phyloP scores from a whole-genome alignment of 768 basidiomycete species.

The Phylloporus arenicola region DNA sequence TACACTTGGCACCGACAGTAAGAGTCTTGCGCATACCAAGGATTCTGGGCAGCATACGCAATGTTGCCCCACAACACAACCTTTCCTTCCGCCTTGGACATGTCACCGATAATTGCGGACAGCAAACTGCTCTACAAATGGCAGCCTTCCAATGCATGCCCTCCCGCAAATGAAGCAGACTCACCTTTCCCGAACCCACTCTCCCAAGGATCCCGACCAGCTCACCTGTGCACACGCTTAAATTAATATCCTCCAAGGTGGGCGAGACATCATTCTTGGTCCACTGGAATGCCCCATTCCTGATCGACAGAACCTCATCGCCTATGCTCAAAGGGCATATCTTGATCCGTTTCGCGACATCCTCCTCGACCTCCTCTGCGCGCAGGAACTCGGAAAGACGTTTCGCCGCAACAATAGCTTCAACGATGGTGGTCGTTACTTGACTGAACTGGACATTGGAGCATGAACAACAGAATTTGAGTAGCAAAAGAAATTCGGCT shows the following conservation, averaged over 20 bases:
- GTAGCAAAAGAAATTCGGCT: conserved; percentile 4
- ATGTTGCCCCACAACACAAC: conserved; percentile 65
- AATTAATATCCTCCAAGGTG: conserved; percentile 70
- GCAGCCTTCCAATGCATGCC: background rate
- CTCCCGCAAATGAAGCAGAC: background rate
- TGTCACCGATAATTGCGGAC: conserved; percentile 82
- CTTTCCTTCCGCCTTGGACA: conserved; percentile 70
- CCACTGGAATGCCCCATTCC: conserved; percentile 82
- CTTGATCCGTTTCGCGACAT: conserved; percentile 57
- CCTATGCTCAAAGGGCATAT: conserved; percentile 42
- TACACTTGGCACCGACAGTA: too few species aligned
- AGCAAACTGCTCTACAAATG: conserved; percentile 57
- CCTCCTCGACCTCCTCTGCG: conserved; percentile 74
- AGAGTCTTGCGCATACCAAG: conserved; percentile 50
- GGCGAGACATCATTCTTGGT: conserved; percentile 46
- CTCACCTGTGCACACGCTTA: conserved; percentile 80
- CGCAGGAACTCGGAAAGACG: conserved; percentile 73
- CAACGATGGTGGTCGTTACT: conserved; percentile 77
- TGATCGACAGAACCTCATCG: conserved; percentile 67
- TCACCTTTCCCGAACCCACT: conserved; percentile 86
- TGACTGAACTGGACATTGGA: conserved; percentile 47
- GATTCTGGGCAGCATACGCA: conserved; percentile 82
- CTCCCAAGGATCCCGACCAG: conserved; percentile 81
- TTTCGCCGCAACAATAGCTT: conserved; percentile 79
- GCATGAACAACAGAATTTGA: background rate